phyloP scores from a whole-genome alignment of 2,329 filamentous ascomycete genomes.

The Thermoascus crustaceus region DNA sequence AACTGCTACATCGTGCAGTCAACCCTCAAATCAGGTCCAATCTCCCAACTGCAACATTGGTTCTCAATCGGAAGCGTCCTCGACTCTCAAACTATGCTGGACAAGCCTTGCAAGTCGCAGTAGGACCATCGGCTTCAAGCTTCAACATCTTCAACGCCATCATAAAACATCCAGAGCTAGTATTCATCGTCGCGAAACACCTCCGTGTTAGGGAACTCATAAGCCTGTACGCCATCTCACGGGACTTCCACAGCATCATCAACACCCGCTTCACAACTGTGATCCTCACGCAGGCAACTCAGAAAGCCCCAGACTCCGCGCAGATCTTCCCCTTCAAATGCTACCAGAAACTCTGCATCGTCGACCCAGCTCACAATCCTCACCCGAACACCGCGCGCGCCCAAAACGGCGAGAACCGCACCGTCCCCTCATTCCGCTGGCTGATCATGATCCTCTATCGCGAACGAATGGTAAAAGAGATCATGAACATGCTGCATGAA shows the following conservation, averaged over 20 bases:
- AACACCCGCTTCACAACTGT: conserved; percentile 52
- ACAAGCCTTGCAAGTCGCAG: too few relatives aligned
- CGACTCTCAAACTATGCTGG: too few relatives aligned
- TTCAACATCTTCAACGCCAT: conserved; percentile 11
- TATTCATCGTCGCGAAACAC: conserved; percentile 47
- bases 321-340: conserved; percentile 53
- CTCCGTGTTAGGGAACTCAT: conserved; percentile 52
- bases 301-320: conserved; percentile 49
- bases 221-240: conserved; percentile 57
- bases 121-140: too few relatives aligned
- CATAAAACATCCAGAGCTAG: conserved; percentile 38
- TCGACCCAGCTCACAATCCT: conserved; percentile 46
- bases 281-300: conserved; percentile 47
- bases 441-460: conserved; percentile 58
- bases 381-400: conserved; percentile 30
- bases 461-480: conserved; percentile 50
- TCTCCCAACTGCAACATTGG: too few relatives aligned
- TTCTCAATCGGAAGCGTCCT: too few relatives aligned
- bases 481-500: conserved; percentile 53
- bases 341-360: conserved; percentile 51
- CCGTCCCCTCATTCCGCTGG: conserved; percentile 58
- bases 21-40: too few relatives aligned
- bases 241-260: conserved; percentile 53
- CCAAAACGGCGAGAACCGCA: conserved; percentile 32
- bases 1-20: background rate